Evolutionary conservation across 495 filamentous ascomycete genomes (phyloP).

Genomic region (Xylaria curta): DNA sequence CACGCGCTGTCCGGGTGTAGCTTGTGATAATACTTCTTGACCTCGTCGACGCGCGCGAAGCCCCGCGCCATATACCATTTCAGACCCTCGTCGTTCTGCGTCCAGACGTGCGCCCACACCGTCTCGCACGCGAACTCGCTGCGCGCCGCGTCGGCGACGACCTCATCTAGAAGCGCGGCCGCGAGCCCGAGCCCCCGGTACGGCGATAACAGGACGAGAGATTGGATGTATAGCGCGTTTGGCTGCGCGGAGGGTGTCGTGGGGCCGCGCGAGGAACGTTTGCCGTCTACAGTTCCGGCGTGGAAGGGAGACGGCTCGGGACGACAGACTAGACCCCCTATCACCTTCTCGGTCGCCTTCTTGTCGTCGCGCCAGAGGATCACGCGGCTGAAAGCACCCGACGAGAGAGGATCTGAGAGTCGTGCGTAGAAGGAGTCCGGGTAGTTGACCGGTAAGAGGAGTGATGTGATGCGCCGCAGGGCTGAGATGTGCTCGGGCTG

Average conservation of each 20-base stretch:
- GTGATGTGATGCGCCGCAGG: constrained; percentile 78
- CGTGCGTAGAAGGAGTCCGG: constrained; percentile 84
- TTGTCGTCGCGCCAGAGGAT: constrained; percentile 60
- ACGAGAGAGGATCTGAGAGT: constrained; percentile 69
- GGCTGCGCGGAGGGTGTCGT: constrained; percentile 28
- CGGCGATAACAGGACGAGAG: constrained; percentile 79
- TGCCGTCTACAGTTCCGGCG: constrained; percentile 13
- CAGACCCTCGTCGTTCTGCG: constrained; percentile 83
- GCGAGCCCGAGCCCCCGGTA: constrained; percentile 84
- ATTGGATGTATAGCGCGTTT: constrained; percentile 82
- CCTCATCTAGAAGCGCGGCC: constrained; percentile 67
- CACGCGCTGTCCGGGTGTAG: constrained; percentile 81
- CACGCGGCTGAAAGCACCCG: constrained; percentile 76
- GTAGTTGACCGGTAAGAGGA: constrained; percentile 88
- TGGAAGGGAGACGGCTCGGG: constrained; percentile 61
- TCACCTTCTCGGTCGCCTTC: constrained; percentile 59
- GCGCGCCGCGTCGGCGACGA: constrained; percentile 54
- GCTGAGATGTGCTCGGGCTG: constrained; percentile 69
- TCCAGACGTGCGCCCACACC: constrained; percentile 91
- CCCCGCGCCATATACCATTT: constrained; percentile 87
- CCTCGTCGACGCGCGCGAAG: constrained; percentile 62
- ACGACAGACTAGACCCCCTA: constrained; percentile 86
- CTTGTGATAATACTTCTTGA: constrained; percentile 83
- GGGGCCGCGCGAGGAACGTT: constrained; percentile 27
- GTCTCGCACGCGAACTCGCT: constrained; percentile 44